phyloP scores from a whole-genome alignment of 257 asterid species.

The Mitragyna speciosa region DNA sequence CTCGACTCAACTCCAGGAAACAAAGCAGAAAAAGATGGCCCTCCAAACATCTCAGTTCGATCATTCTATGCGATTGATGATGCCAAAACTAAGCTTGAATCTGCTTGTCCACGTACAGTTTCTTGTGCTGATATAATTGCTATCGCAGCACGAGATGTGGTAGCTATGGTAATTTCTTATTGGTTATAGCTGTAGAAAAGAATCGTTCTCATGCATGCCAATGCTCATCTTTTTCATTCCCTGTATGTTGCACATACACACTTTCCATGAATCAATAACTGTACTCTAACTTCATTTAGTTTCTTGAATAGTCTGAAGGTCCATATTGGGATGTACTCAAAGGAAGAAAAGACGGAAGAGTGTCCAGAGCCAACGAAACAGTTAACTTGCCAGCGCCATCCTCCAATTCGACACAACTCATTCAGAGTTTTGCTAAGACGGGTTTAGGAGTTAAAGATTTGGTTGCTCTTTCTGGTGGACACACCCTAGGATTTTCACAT shows the following conservation, averaged over 20 bases:
- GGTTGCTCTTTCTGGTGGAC: conserved; percentile 73
- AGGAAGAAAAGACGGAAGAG: conserved; percentile 68
- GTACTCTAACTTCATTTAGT: background rate
- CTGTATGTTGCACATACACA: background rate
- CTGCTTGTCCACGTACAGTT: conserved; percentile 60
- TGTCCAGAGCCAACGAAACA: conserved; percentile 65
- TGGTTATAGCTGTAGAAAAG: background rate
- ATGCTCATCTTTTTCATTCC: background rate
- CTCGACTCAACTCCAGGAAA: conserved; percentile 63
- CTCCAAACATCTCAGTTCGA: conserved; percentile 61
- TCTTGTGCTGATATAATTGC: conserved; percentile 81
- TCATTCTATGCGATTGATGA: conserved; percentile 69
- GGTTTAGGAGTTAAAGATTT: conserved; percentile 59
- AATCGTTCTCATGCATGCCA: background rate
- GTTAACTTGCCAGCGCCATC: conserved; percentile 62
- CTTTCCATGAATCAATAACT: background rate
- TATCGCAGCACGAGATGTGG: conserved; percentile 70
- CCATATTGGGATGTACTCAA: conserved; percentile 61
- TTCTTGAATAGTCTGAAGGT: conserved; percentile 52
- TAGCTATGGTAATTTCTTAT: conserved; percentile 44
- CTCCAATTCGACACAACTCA: conserved; percentile 54
- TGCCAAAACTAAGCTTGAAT: conserved; percentile 61
- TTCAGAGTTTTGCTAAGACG: conserved; percentile 50
- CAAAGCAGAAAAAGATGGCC: conserved; percentile 82
- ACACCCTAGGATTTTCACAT: conserved; percentile 77